These are phyloP conservation scores for Beauveria scarabaeidicola DNA, from an alignment of 2,329 filamentous ascomycete species.

Conservation along the genomic window DNA sequence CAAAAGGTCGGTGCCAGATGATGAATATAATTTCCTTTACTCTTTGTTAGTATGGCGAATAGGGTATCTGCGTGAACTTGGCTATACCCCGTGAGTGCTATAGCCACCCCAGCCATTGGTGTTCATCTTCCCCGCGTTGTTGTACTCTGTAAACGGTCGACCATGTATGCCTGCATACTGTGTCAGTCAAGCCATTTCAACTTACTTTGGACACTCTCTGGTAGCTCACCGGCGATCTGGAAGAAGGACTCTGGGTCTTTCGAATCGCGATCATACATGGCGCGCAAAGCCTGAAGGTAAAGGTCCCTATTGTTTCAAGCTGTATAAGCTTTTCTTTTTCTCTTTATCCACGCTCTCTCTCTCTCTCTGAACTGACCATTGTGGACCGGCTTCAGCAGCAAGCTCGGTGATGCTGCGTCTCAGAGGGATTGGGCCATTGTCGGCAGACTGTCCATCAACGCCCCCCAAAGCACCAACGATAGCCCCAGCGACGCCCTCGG, in stretches of 20 bases:
- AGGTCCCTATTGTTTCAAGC: slow-evolving; percentile 33
- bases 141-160: slow-evolving; percentile 34
- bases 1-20: slow-evolving; percentile 48
- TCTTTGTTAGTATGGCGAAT: neutral
- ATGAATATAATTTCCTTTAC: slow-evolving; percentile 39
- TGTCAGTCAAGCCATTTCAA: slow-evolving; percentile 2
- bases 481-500: neutral
- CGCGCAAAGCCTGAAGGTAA: slow-evolving; percentile 36
- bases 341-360: neutral
- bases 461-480: neutral
- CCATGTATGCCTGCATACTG: slow-evolving; percentile 31
- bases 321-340: neutral
- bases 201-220: neutral
- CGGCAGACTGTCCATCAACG: neutral
- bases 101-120: slow-evolving; percentile 31
- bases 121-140: slow-evolving; percentile 26
- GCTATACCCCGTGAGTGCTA: slow-evolving; percentile 39
- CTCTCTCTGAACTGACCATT: slow-evolving; percentile 24
- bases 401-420: slow-evolving; percentile 42
- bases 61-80: neutral
- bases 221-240: slow-evolving; percentile 35
- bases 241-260: slow-evolving; percentile 41
- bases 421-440: slow-evolving; percentile 26
- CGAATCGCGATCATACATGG: slow-evolving; percentile 33
- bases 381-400: slow-evolving; percentile 30